Base-by-base conservation (phyloP, 2,329 filamentous ascomycete genomes). In the Dactylellina sp. region DNA sequence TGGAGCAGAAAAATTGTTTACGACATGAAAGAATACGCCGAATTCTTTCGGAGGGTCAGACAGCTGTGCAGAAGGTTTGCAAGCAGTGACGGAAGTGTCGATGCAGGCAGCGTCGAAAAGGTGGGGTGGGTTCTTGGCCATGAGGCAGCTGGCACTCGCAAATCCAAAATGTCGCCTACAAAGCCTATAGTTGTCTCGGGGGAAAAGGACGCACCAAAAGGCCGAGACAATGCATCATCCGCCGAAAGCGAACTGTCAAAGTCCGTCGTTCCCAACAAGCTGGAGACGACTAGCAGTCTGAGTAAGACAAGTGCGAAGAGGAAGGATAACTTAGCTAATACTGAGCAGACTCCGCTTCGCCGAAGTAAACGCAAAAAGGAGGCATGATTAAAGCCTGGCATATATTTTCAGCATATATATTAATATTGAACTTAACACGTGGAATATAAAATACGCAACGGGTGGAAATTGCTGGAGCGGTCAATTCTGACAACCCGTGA, bases 1-100 rank as follows among this genome's bases (percentile, higher is more conserved):
- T 86, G 84, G 84, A 80, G 82, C 37, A 78, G 83, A 60, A 80
- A 80, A 65, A 88, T 92, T 79, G 90, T 89, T 80, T 95, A 95
- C 81, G 89, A 84, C 44, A 80, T 82, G 18, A 88, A 88, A 76
- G 91, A 93, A 81, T 94, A 93, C 77, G 80, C 82, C 42, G 80
- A 82, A n/a, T 79, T 94, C 22, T 82, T 84, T 37, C 78, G 79
- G 16, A 61, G 53, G 32, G 60, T 72, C 24, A 60, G 68, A 25
- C 12, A 35, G 18, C 60, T 72, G 14, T 72, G 68, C 52, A 55
- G 60, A 42, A 65, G 32, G 32, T 49, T 72, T 16, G 42, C 47
- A 55, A 46, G 20, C n/a, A 44, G 63, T 20, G 37, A 53, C 7
- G 25, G 4, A 14, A 32, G 9, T 1, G 46, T 72, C 9, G 40